Percentiles rank a stretch among this genome's conserved stretches.
These are phyloP conservation scores for Melastoma malabathricum DNA, from an alignment of 345 rosid species.

Conservation along the genomic window DNA sequence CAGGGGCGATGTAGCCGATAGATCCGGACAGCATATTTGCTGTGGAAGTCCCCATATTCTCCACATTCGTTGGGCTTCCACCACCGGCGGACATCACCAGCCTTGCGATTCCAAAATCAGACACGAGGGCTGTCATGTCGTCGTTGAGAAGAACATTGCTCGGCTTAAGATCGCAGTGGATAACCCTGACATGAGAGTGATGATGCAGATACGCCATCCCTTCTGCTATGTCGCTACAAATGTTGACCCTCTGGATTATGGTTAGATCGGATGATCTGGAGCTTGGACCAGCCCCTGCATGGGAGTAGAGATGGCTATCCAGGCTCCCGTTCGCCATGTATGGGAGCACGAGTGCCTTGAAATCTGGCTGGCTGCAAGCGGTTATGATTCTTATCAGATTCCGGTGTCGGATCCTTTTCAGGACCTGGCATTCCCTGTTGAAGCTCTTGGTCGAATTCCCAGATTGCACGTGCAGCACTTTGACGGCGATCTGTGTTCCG, in stretches of 20 bases:
- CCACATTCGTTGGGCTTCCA: conserved; percentile 19
- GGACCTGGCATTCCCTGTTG: conserved; percentile 44
- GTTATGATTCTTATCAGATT: conserved; percentile 46
- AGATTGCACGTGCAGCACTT: conserved; percentile 30
- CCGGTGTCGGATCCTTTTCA: conserved; percentile 46
- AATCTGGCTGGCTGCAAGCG: conserved; percentile 44
- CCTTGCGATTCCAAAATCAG: conserved; percentile 47
- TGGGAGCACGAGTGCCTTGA: conserved; percentile 50
- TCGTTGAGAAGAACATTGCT: conserved; percentile 54
- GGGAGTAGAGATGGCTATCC: conserved; percentile 33
- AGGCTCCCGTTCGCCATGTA: conserved; percentile 46
- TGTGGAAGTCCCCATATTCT: conserved; percentile 39
- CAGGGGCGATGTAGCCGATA: conserved; percentile 50
- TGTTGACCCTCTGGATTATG: conserved; percentile 35
- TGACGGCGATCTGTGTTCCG: conserved; percentile 34
- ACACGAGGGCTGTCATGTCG: conserved; percentile 52
- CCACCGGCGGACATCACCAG: conserved; percentile 21
- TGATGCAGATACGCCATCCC: conserved; percentile 61
- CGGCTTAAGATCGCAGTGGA: conserved; percentile 52
- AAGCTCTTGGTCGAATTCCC: conserved; percentile 44
- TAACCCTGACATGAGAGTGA: conserved; percentile 38
- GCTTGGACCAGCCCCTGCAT: conserved; percentile 13
- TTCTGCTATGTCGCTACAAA: conserved; percentile 48
- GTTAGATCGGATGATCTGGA: conserved; percentile 29
- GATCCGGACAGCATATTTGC: conserved; percentile 36